A percentile compares a stretch with the other conserved stretches of the same genome.
These are phyloP conservation scores for Debaryomyces subglobosus DNA, from an alignment of 1,139 yeast genomes.

Conservation along the genomic window DNA sequence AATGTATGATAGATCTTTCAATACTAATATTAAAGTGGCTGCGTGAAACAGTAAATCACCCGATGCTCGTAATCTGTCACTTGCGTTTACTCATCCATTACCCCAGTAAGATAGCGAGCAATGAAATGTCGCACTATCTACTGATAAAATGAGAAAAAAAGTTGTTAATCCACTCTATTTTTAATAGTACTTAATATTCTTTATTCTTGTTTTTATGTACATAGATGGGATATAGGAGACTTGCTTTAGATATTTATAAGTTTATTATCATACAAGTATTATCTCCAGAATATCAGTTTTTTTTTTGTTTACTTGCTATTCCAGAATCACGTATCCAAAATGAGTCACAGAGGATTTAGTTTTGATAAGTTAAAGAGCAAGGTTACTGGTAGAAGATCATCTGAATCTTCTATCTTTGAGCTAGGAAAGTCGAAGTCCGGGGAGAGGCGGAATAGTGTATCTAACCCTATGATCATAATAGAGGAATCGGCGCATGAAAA, in stretches of 20 bases:
- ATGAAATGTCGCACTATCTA: conserved; percentile 1
- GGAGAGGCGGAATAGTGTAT: conserved; percentile 21
- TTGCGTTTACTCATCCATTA: neutral
- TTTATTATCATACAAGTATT: neutral
- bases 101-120: neutral
- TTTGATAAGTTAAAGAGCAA: conserved; percentile 24
- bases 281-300: neutral
- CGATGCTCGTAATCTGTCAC: neutral
- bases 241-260: neutral
- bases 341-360: conserved; percentile 21
- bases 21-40: neutral
- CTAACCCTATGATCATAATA: conserved; percentile 26
- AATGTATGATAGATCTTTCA: neutral
- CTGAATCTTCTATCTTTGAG: conserved; percentile 20
- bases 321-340: neutral
- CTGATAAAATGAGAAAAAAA: neutral
- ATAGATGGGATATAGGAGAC: neutral
- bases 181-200: neutral
- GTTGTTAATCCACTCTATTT: neutral
- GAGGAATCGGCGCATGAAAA: conserved; percentile 16
- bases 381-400: conserved; percentile 20
- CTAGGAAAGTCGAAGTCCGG: conserved; percentile 12
- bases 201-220: neutral
- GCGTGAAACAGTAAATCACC: neutral
- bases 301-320: neutral